Evolutionary conservation across 2,329 filamentous ascomycete species (phyloP).

Genomic region (Fusarium hainanense): DNA sequence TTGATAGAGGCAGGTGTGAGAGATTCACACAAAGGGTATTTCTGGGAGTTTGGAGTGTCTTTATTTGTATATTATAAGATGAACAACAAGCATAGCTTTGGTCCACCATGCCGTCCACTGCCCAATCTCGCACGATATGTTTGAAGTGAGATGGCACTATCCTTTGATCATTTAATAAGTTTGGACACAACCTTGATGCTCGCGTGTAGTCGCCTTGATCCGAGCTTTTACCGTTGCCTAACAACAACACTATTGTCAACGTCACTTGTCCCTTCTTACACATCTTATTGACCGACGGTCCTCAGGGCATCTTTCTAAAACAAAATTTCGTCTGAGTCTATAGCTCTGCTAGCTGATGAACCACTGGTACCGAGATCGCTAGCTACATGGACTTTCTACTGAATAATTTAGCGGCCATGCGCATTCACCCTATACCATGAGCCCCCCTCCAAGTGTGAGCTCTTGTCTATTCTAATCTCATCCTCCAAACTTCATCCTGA

Average conservation of each 20-base stretch:
- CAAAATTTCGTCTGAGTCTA: neutral
- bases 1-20: constrained; percentile 26
- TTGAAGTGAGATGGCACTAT: neutral
- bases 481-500: neutral
- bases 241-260: constrained; percentile 8
- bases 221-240: constrained; percentile 33
- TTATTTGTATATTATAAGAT: constrained; percentile 17
- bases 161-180: neutral
- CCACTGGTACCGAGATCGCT: neutral
- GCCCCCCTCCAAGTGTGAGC: constrained; percentile 44
- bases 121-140: no score
- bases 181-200: neutral
- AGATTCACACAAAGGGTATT: constrained; percentile 46
- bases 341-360: neutral
- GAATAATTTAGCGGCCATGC: constrained; percentile 27
- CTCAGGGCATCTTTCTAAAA: neutral
- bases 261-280: constrained; percentile 10
- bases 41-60: constrained; percentile 30
- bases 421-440: constrained; percentile 40
- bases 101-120: neutral
- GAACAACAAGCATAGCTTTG: neutral
- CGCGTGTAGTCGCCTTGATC: neutral
- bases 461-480: neutral
- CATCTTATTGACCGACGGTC: neutral
- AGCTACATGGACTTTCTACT: constrained; percentile 5